A percentile compares a stretch with the other conserved stretches of the same genome.
These are phyloP conservation scores for Apiospora sp. DNA, from an alignment of 2,329 filamentous ascomycete genomes.

Conservation along the genomic window DNA sequence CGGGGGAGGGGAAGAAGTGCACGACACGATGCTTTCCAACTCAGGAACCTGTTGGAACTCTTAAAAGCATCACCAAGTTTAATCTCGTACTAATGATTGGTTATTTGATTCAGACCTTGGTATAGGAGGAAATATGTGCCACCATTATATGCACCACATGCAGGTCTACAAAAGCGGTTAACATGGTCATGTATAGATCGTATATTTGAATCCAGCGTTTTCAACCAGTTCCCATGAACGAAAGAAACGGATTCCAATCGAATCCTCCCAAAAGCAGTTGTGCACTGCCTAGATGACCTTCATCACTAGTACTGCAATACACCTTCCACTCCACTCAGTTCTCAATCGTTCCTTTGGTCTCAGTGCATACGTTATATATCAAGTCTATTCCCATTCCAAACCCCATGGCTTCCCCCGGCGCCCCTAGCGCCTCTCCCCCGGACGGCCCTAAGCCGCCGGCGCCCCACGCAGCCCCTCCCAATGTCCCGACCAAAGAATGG, in stretches of 20 bases:
- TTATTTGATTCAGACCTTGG: no score
- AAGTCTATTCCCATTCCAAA: background rate
- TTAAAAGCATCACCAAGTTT: background rate
- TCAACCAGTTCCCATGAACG: background rate
- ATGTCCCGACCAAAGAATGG: background rate
- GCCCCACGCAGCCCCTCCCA: conserved; percentile 1
- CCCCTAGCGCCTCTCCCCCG: background rate
- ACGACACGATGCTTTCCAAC: background rate
- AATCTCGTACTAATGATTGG: background rate
- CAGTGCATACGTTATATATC: background rate
- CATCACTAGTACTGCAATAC: background rate
- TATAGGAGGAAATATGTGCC: background rate
- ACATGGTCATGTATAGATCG: background rate
- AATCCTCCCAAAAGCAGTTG: no score
- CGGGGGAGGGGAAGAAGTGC: background rate
- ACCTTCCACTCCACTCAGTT: background rate
- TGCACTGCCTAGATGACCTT: no score
- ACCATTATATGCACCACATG: background rate
- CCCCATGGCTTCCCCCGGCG: background rate
- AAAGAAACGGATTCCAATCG: no score
- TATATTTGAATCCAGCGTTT: background rate
- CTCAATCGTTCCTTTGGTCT: background rate
- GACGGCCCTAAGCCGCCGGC: background rate
- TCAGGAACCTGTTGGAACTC: background rate
- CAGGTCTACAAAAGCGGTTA: background rate